Evolutionary conservation across 2,329 filamentous ascomycete genomes (phyloP).

Genomic region (Epichloe gansuensis): DNA sequence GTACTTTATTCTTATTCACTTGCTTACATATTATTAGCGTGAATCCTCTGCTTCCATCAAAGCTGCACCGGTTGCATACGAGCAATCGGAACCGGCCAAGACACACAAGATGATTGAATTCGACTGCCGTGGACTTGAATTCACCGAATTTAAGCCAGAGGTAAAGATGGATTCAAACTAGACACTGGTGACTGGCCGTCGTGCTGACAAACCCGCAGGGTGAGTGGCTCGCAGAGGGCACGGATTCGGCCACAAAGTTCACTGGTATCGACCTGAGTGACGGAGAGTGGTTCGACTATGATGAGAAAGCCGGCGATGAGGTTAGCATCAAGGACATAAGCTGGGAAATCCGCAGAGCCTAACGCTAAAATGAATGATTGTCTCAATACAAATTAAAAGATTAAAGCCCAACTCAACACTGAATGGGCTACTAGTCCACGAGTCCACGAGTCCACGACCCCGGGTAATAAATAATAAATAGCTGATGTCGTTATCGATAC

Average conservation of each 20-base stretch:
- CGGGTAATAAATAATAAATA: background rate
- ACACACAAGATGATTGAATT: conserved; percentile 73
- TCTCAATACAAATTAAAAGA: background rate
- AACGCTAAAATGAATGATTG: conserved; percentile 9
- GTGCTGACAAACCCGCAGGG: conserved; percentile 40
- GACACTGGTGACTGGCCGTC: background rate
- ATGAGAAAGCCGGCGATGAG: conserved; percentile 84
- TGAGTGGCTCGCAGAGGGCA: conserved; percentile 76
- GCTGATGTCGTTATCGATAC: background rate
- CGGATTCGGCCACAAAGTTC: conserved; percentile 74
- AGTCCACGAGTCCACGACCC: background rate
- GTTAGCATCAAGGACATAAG: conserved; percentile 83
- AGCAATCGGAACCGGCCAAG: conserved; percentile 59
- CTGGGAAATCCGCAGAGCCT: conserved; percentile 73
- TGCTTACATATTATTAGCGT: conserved; percentile 35
- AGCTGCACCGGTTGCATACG: conserved; percentile 58
- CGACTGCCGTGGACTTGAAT: conserved; percentile 89
- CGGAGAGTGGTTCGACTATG: conserved; percentile 96
- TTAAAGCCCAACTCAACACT: background rate
- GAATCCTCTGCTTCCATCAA: conserved; percentile 81
- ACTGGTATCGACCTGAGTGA: conserved; percentile 69
- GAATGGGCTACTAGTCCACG: background rate
- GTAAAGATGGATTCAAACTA: conserved; percentile 30
- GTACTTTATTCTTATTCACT: background rate
- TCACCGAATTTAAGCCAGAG: conserved; percentile 81